phyloP scores from a whole-genome alignment of 768 basidiomycete genomes.

The Baorangia bicolor region DNA sequence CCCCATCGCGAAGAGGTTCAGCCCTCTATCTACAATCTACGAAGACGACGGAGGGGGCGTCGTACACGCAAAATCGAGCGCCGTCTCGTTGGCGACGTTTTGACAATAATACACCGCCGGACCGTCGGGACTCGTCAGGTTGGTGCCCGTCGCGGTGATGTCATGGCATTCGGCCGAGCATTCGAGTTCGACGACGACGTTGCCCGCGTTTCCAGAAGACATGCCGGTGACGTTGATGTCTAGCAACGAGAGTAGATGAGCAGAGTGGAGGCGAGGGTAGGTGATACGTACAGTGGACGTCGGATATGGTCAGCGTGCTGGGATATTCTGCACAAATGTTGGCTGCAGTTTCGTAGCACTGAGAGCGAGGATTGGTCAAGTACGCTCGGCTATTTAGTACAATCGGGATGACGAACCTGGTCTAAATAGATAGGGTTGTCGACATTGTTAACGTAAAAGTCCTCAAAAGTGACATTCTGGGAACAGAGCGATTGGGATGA shows the following conservation, averaged over 20 bases:
- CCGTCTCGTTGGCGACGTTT: conserved; percentile 31
- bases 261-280: neutral
- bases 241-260: conserved; percentile 4
- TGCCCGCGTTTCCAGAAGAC: conserved; percentile 39
- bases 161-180: conserved; percentile 39
- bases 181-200: conserved; percentile 42
- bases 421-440: conserved; percentile 43
- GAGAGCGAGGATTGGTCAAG: neutral
- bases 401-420: conserved; percentile 23
- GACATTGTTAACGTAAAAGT: conserved; percentile 35
- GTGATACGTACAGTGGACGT: conserved; percentile 39
- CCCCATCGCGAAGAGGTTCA: neutral
- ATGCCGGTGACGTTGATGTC: conserved; percentile 42
- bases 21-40: neutral
- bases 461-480: conserved; percentile 26
- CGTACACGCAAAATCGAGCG: conserved; percentile 32
- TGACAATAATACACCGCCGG: conserved; percentile 36
- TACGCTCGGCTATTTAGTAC: no score
- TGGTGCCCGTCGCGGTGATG: conserved; percentile 36
- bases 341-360: conserved; percentile 40
- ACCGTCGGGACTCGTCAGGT: conserved; percentile 30
- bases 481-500: neutral
- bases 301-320: conserved; percentile 38
- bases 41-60: conserved; percentile 4
- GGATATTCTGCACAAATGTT: conserved; percentile 39